Percentiles rank a stretch among this genome's conserved stretches.
Conservation (phyloP, 352 stramenopile species). For the Pythium phragmitis region DNA sequence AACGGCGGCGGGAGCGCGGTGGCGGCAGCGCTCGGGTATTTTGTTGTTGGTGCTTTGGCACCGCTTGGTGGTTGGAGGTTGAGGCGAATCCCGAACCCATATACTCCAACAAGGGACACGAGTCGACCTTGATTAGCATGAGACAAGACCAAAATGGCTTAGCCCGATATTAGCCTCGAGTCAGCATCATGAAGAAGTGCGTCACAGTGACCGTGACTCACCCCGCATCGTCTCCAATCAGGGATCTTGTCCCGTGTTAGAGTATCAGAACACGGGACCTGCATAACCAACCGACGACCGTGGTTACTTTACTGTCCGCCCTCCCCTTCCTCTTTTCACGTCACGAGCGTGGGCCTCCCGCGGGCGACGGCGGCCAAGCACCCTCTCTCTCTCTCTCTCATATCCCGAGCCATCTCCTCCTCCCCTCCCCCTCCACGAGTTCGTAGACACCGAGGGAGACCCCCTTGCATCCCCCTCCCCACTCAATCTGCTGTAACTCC, state of each 20-base stretch:
- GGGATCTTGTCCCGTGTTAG: slow-evolving; percentile 13
- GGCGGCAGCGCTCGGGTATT: not conserved
- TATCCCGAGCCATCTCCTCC: not conserved
- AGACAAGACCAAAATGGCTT: slow-evolving; percentile 1
- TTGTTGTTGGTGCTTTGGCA: slow-evolving; percentile 4
- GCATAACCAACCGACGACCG: slow-evolving; percentile 25
- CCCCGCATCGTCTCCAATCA: slow-evolving; percentile 17
- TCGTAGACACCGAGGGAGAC: not conserved
- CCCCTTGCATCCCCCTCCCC: not conserved
- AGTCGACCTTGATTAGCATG: not conserved
- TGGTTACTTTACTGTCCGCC: slow-evolving; percentile 7
- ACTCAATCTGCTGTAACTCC: not conserved
- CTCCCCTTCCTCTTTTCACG: slow-evolving; percentile 26
- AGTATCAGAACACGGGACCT: slow-evolving; percentile 9
- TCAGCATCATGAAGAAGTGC: not conserved
- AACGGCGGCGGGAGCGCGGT: not conserved
- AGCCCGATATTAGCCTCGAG: not conserved
- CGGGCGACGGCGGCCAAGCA: slow-evolving; percentile 7
- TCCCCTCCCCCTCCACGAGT: not conserved
- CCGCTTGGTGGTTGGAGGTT: slow-evolving; percentile 36
- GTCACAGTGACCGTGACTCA: slow-evolving; percentile 9
- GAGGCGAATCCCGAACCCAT: slow-evolving; percentile 20
- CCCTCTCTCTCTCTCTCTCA: slow-evolving; percentile 1
- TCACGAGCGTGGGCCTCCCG: slow-evolving; percentile 22
- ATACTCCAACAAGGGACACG: slow-evolving; percentile 15